Percentiles rank a stretch among this genome's conserved stretches.
phyloP scores from a whole-genome alignment of 768 basidiomycete genomes.

The Omphalotus guepiniiformis region DNA sequence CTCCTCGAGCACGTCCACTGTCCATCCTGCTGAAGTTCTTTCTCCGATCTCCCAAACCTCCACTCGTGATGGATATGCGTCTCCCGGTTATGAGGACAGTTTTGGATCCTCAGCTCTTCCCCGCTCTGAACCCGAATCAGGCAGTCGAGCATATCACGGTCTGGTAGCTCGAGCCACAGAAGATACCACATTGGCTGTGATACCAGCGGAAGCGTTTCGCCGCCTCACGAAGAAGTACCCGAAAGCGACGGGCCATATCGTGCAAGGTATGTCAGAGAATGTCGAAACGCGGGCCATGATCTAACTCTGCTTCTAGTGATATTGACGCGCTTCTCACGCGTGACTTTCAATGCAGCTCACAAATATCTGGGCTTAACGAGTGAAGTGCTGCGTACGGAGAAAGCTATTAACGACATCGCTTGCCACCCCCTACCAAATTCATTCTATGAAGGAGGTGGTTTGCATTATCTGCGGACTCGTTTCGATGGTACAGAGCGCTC shows the following conservation, averaged over 20 bases:
- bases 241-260: constrained; percentile 94
- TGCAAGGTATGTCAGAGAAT: constrained; percentile 85
- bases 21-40: constrained; percentile 33
- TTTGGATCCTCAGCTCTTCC: constrained; percentile 13
- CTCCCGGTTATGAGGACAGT: constrained; percentile 4
- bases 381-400: constrained; percentile 94
- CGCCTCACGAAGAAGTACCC: constrained; percentile 94
- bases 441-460: constrained; percentile 91
- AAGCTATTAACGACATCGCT: constrained; percentile 95
- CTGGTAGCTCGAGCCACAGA: constrained; percentile 90
- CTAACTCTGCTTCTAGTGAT: constrained; percentile 55
- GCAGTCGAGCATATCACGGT: constrained; percentile 48
- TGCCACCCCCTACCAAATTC: constrained; percentile 88
- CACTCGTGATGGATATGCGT: constrained; percentile 9
- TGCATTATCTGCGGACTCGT: constrained; percentile 86
- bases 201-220: constrained; percentile 95
- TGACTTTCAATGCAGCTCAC: constrained; percentile 97
- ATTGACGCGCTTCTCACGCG: constrained; percentile 91
- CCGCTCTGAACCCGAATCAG: constrained; percentile 21
- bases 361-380: constrained; percentile 92
- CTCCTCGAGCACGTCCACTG: constrained; percentile 68
- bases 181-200: constrained; percentile 96
- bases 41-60: constrained; percentile 16
- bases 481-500: constrained; percentile 62
- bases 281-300: too few relatives aligned